A percentile compares a stretch with the other conserved stretches of the same genome.
These are phyloP conservation scores for Polyporus arcularius DNA, from an alignment of 768 basidiomycete genomes.

Conservation along the genomic window DNA sequence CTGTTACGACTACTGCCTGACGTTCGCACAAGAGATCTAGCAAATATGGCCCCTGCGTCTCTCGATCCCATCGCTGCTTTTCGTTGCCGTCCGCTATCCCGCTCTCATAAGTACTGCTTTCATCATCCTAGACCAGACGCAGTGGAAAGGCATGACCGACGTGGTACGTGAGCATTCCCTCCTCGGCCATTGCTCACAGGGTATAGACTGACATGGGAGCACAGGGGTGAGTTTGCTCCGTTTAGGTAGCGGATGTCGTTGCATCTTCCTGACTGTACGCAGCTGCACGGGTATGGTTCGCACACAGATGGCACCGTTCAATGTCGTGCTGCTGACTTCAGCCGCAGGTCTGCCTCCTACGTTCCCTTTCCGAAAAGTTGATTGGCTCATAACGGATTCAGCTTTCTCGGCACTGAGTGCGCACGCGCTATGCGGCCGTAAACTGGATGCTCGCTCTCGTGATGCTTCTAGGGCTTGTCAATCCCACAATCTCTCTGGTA, in stretches of 20 bases:
- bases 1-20: slow-evolving; percentile 5
- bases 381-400: too few species aligned
- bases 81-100: slow-evolving; percentile 5
- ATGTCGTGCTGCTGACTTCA: neutral
- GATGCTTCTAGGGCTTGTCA: too few species aligned
- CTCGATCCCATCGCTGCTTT: neutral
- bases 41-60: slow-evolving; percentile 3
- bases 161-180: neutral
- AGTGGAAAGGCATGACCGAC: slow-evolving; percentile 2
- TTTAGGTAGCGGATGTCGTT: too few species aligned
- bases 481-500: too few species aligned
- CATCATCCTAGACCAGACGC: slow-evolving; percentile 2
- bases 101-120: slow-evolving; percentile 1
- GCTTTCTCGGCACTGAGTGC: too few species aligned
- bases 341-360: neutral
- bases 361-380: too few species aligned
- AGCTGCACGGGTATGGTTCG: neutral
- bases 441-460: too few species aligned
- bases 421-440: too few species aligned
- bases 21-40: neutral
- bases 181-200: neutral
- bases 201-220: too few species aligned
- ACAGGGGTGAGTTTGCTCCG: too few species aligned
- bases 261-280: neutral
- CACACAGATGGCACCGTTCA: slow-evolving; percentile 1